Percentiles rank a stretch among this genome's conserved stretches.
Conservation (phyloP, 495 filamentous ascomycete species). For the Penicillium argentinense region DNA sequence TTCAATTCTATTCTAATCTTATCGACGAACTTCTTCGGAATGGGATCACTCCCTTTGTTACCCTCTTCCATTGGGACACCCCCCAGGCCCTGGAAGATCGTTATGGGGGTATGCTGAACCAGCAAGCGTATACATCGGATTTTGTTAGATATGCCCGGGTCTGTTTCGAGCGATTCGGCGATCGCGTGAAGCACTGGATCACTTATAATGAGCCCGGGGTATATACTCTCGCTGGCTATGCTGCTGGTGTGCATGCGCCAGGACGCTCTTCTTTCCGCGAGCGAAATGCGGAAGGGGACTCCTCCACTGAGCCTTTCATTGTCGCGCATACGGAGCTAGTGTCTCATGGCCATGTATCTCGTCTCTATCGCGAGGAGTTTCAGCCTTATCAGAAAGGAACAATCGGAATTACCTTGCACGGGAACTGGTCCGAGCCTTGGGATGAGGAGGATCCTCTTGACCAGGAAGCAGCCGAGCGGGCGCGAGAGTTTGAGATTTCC, state of each 20-base stretch:
- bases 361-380: slow-evolving; percentile 44
- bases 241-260: slow-evolving; percentile 48
- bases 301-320: slow-evolving; percentile 46
- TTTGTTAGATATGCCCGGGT: slow-evolving; percentile 49
- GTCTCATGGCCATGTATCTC: slow-evolving; percentile 41
- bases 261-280: slow-evolving; percentile 43
- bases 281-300: slow-evolving; percentile 46
- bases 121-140: slow-evolving; percentile 41
- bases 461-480: slow-evolving; percentile 43
- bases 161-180: slow-evolving; percentile 42
- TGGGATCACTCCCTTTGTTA: slow-evolving; percentile 49
- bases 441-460: slow-evolving; percentile 42
- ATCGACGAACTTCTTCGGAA: slow-evolving; percentile 43
- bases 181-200: slow-evolving; percentile 52
- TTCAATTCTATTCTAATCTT: slow-evolving; percentile 44
- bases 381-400: slow-evolving; percentile 39
- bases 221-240: slow-evolving; percentile 47
- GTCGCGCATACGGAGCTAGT: slow-evolving; percentile 46
- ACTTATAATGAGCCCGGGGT: slow-evolving; percentile 52
- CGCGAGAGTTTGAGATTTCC: slow-evolving; percentile 48
- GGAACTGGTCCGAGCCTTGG: slow-evolving; percentile 52
- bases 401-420: slow-evolving; percentile 49
- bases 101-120: slow-evolving; percentile 47
- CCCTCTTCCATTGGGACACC: slow-evolving; percentile 52
- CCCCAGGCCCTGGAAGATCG: slow-evolving; percentile 47